These are phyloP conservation scores for Cymbopogon citratus DNA, from an alignment of 176 grass and related monocot genomes.

Conservation along the genomic window DNA sequence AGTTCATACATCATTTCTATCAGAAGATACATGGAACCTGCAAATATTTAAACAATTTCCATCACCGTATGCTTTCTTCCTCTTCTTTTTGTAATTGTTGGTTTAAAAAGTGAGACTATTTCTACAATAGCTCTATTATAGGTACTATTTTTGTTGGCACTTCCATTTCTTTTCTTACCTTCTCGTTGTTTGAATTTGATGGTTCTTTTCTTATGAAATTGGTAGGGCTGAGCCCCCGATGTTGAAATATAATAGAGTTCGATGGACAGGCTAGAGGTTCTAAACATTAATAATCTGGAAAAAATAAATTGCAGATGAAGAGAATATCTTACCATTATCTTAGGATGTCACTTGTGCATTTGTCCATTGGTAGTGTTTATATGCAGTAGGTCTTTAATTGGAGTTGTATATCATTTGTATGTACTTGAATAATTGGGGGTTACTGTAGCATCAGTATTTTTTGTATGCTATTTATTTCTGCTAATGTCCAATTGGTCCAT, in stretches of 20 bases:
- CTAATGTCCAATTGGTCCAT: neutral
- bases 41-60: conserved; percentile 80
- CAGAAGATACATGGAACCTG: conserved; percentile 85
- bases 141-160: conserved; percentile 4
- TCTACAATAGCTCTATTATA: conserved; percentile 2
- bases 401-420: neutral
- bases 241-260: neutral
- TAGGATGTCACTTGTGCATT: neutral
- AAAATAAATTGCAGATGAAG: neutral
- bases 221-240: neutral
- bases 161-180: conserved; percentile 4
- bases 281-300: neutral
- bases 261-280: neutral
- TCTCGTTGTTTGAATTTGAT: conserved; percentile 2
- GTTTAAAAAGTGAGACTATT: neutral
- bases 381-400: neutral
- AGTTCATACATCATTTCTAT: conserved; percentile 60
- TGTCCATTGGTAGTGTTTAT: no score
- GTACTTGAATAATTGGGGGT: neutral
- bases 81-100: neutral
- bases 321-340: neutral
- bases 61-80: conserved; percentile 51
- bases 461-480: neutral
- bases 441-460: neutral
- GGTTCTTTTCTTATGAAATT: neutral